These are phyloP conservation scores for Claviceps sp. DNA, from an alignment of 2,329 filamentous ascomycete genomes.

Conservation along the genomic window DNA sequence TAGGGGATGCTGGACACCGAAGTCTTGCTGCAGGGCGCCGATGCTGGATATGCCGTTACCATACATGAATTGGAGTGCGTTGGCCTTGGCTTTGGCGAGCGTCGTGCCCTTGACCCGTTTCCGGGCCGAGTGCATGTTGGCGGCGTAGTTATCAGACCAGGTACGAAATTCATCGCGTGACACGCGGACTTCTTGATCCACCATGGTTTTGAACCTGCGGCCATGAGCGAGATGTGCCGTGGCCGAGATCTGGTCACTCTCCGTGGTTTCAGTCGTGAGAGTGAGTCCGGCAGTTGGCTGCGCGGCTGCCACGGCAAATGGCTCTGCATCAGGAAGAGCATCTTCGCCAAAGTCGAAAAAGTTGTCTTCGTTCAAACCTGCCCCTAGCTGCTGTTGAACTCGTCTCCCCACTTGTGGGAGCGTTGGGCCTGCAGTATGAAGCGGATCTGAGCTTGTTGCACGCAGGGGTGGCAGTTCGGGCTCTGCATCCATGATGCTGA, in stretches of 20 bases:
- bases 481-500: slow-evolving; percentile 27
- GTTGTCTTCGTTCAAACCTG: slow-evolving; percentile 4
- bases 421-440: neutral
- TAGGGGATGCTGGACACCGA: slow-evolving; percentile 28
- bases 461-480: slow-evolving; percentile 29
- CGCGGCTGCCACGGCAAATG: slow-evolving; percentile 14
- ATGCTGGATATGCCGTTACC: slow-evolving; percentile 22
- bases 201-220: slow-evolving; percentile 14
- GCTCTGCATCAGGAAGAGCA: slow-evolving; percentile 24
- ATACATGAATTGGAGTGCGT: slow-evolving; percentile 18
- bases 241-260: slow-evolving; percentile 10
- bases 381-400: neutral
- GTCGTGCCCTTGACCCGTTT: slow-evolving; percentile 15
- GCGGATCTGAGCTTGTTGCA: slow-evolving; percentile 2
- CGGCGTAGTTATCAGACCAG: slow-evolving; percentile 30
- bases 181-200: slow-evolving; percentile 22
- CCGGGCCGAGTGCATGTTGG: slow-evolving; percentile 38
- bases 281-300: slow-evolving; percentile 8
- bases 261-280: slow-evolving; percentile 12
- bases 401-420: neutral
- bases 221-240: slow-evolving; percentile 13
- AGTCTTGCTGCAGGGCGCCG: slow-evolving; percentile 12
- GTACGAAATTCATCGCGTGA: slow-evolving; percentile 21
- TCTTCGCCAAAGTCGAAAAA: slow-evolving; percentile 25
- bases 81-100: slow-evolving; percentile 24